Evolutionary conservation across 805 yeast genomes (phyloP).

Genomic region (Clavispora santaluciae): DNA sequence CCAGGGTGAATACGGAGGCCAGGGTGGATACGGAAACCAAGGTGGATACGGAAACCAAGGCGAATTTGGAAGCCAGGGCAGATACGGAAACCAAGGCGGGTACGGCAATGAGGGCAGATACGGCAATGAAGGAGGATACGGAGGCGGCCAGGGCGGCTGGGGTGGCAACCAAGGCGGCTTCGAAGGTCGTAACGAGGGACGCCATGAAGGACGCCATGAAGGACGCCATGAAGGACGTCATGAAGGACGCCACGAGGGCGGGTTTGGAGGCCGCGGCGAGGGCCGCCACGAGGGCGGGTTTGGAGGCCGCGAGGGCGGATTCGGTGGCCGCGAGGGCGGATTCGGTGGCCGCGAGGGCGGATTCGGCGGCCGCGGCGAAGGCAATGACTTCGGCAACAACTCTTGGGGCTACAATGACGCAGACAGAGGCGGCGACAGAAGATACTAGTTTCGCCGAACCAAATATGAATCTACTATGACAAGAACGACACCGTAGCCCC

Average conservation of each 20-base stretch:
- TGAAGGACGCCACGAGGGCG: conserved; percentile 1
- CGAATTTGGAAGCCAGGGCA: conserved; percentile 2
- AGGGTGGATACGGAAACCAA: conserved; percentile 3
- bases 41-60: conserved; percentile 1
- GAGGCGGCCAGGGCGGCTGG: no score
- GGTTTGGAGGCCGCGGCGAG: conserved; percentile 5
- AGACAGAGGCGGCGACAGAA: neutral
- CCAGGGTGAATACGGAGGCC: conserved; percentile 4
- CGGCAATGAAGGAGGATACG: neutral
- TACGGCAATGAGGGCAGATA: neutral
- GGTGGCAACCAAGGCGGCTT: conserved; percentile 4
- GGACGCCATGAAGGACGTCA: conserved; percentile 5
- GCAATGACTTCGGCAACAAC: conserved; percentile 6
- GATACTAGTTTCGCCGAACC: neutral
- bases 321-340: neutral
- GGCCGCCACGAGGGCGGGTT: conserved; percentile 6
- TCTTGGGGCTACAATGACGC: neutral
- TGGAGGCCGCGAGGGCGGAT: neutral
- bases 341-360: neutral
- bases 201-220: conserved; percentile 2
- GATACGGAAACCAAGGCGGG: conserved; percentile 1
- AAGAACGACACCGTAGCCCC: no score
- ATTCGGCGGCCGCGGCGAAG: neutral
- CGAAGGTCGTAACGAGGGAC: conserved; percentile 3
- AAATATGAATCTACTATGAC: no score